Evolutionary conservation across 2,329 filamentous ascomycete genomes (phyloP), one percentile per base, ranked within the genome.

Genomic region (Xylariaceae sp.): DNA sequence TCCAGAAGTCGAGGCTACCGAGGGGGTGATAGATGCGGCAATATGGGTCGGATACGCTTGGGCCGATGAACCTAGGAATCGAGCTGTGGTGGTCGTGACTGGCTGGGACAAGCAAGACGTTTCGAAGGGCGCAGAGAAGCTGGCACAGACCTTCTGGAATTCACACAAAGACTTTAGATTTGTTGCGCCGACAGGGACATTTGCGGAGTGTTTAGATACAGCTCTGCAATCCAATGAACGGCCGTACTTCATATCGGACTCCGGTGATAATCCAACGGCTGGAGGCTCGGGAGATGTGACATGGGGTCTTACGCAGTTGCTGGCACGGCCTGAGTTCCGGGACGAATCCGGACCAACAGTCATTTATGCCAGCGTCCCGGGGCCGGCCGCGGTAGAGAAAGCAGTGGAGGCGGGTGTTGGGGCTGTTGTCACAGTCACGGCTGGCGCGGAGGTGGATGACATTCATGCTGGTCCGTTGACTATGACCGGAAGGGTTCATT

Each of bases 11-110:
- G 79, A 79, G 66, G 70, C 71, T 0, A 60, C 62, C 7, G 64
- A 73, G 0, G 77, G 75, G 0, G 71, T 82, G 1, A 68, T 82
- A 10, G 80, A 83, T 64, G 80, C 80, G 0, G 78, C 79, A 0
- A 74, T 82, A 34, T 83, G 80, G 80, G 80, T 82, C 0, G 80
- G 80, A 1, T 83, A 83, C 62, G 77, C 80, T 0, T 82, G 80
- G 80, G 80, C 80, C 0, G 80, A 83, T 60, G 80, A 81, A 65
- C 78, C 78, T 18, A 74, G 80, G 17, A 81, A 82, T 59, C 73
- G 77, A 5, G 80, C 79, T 0, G 77, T 70, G 1, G 74, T 82
- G 2, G 74, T 82, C 3, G 78, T 79, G 0, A 82, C 80, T 0
- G 80, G 80, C 9, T 82, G 80, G 80, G 73, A 80, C 50, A 62